A percentile compares a stretch with the other conserved stretches of the same genome.
These are phyloP conservation scores for Cutaneotrichosporon mucoides DNA, from an alignment of 1,284 basidiomycete genomes.

Conservation along the genomic window DNA sequence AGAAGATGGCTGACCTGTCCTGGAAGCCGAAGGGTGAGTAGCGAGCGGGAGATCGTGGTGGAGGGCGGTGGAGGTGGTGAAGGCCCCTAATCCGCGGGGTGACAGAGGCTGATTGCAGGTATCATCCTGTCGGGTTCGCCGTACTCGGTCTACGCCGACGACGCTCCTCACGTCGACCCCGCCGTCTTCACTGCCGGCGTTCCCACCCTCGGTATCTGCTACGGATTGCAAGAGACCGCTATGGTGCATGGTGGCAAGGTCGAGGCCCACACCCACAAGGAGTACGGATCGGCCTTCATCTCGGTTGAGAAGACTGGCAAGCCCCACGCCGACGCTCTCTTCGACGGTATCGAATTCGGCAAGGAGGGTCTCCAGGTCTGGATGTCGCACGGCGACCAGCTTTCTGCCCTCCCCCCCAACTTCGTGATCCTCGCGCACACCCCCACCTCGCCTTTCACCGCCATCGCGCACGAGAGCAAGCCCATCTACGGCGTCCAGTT, in stretches of 20 bases:
- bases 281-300: conserved; percentile 89
- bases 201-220: conserved; percentile 95
- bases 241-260: conserved; percentile 85
- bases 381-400: conserved; percentile 99
- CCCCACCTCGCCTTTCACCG: conserved; percentile 83
- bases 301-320: conserved; percentile 66
- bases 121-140: conserved; percentile 98
- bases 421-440: conserved; percentile 90
- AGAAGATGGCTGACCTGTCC: conserved; percentile 78
- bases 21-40: conserved; percentile 89
- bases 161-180: conserved; percentile 91
- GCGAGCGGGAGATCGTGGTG: background rate
- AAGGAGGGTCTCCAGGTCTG: conserved; percentile 77
- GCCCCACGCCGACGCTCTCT: conserved; percentile 68
- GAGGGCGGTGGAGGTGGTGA: background rate
- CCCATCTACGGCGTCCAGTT: conserved; percentile 97
- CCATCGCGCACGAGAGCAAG: conserved; percentile 84
- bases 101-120: conserved; percentile 54
- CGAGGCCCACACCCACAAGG: conserved; percentile 81
- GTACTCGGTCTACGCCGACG: conserved; percentile 93
- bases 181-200: conserved; percentile 88
- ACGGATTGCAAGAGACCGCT: conserved; percentile 96
- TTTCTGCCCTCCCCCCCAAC: conserved; percentile 71
- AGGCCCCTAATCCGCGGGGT: too few species aligned
- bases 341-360: conserved; percentile 66